Base-by-base conservation (phyloP, 768 basidiomycete species). In the Termitomyces sp. region DNA sequence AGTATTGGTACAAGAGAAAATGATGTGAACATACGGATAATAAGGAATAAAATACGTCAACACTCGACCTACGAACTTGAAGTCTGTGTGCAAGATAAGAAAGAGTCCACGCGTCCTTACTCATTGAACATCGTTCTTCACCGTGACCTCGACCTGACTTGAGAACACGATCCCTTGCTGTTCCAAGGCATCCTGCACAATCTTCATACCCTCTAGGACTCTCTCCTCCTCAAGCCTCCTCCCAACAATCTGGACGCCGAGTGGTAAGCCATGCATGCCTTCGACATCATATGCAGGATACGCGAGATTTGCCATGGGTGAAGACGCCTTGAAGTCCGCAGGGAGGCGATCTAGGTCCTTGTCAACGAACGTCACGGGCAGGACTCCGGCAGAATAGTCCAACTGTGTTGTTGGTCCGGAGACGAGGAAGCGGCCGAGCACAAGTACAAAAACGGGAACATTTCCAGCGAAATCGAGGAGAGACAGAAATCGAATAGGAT, bases 171-270 rank as follows among this genome's bases (percentile, higher is more conserved):
- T 57, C 1, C 73, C 74, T 52, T 70, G 66, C 55, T 71, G 63
- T 52, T 60, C 63, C 61, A 80, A 63, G 2, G 76, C 72, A 37
- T 59, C 68, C 64, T 78, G 74, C 20, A 78, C 71, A 27, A 89
- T 75, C 63, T 82, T 81, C 83, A 89, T 88, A 2, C 82, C 86
- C 64, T 84, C 82, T 7, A 90, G 61, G 2, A 88, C 87, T 65
- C 85, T 85, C 70, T 91, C 89, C 69, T 91, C 89, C 67, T 88
- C 84, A 40, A 88, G 76, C 42, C 83, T 73, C 45, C 79, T 72
- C 1, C 86, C 87, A 1, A 83, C 77, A 33, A 90, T 69, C 66
- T 90, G 87, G 12, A 89, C 81, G 1, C 86, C 85, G 1, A 90
- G 66, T 0, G 89, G 87, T 5, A 89, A 72, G 7, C 88, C 88